These are phyloP conservation scores for Hirsutella rhossiliensis DNA, from an alignment of 2,329 filamentous ascomycete species.

Conservation along the genomic window DNA sequence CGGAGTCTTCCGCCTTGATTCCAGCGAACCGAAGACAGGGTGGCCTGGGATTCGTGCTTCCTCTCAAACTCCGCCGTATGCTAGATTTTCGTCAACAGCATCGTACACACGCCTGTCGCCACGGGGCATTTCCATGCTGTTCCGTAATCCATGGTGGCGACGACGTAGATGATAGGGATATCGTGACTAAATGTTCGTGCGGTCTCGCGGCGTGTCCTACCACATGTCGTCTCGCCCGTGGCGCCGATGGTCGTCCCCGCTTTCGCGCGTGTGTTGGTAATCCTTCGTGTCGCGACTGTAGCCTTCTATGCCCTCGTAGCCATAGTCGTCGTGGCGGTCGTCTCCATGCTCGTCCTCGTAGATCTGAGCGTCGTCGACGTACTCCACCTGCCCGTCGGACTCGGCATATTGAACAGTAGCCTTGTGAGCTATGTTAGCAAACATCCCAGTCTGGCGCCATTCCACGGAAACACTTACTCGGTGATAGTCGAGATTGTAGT, in stretches of 20 bases:
- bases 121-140: background rate
- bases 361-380: slow-evolving; percentile 39
- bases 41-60: slow-evolving; percentile 6
- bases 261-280: slow-evolving; percentile 27
- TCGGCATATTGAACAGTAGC: slow-evolving; percentile 34
- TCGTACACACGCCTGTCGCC: slow-evolving; percentile 8
- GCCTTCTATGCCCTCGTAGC: slow-evolving; percentile 24
- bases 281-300: slow-evolving; percentile 27
- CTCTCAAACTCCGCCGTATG: slow-evolving; percentile 23
- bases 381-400: slow-evolving; percentile 30
- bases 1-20: background rate
- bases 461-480: slow-evolving; percentile 24
- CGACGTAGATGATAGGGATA: slow-evolving; percentile 8
- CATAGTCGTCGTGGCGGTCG: slow-evolving; percentile 23
- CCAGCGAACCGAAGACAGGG: slow-evolving; percentile 8
- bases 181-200: slow-evolving; percentile 5
- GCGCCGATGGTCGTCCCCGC: slow-evolving; percentile 18
- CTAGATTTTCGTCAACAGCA: slow-evolving; percentile 14
- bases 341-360: slow-evolving; percentile 39
- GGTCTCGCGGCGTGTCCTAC: slow-evolving; percentile 16
- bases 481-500: slow-evolving; percentile 42
- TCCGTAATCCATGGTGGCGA: slow-evolving; percentile 5
- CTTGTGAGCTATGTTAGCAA: slow-evolving; percentile 14
- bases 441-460: background rate
- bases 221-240: slow-evolving; percentile 30